Evolutionary conservation across 345 rosid species (phyloP).

Genomic region (Cardamine resedifolia): DNA sequence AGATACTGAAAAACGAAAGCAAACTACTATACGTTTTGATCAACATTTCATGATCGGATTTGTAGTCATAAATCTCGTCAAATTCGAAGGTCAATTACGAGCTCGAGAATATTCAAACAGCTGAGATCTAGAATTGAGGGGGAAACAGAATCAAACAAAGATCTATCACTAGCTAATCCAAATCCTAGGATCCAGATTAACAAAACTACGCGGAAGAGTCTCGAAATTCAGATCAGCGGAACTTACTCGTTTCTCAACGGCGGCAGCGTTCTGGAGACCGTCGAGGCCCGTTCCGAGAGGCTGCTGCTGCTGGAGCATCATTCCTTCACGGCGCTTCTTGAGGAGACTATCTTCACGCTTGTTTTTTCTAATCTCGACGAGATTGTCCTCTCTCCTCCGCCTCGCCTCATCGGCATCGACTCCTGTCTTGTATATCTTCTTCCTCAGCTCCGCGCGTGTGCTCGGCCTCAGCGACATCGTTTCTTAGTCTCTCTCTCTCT

Average conservation of each 20-base stretch:
- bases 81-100: background rate
- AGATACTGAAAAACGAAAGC: background rate
- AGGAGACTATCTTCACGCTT: constrained; percentile 70
- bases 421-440: constrained; percentile 70
- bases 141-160: constrained; percentile 13
- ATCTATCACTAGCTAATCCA: constrained; percentile 27
- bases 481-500: constrained; percentile 13
- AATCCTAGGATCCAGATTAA: constrained; percentile 17
- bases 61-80: background rate
- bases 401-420: constrained; percentile 80
- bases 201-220: background rate
- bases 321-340: constrained; percentile 75
- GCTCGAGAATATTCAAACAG: background rate
- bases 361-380: constrained; percentile 78
- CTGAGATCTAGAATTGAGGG: constrained; percentile 30
- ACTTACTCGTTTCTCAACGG: constrained; percentile 66
- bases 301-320: constrained; percentile 53
- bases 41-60: constrained; percentile 15
- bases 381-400: constrained; percentile 71
- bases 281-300: constrained; percentile 38
- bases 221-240: constrained; percentile 24
- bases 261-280: constrained; percentile 52
- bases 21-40: background rate
- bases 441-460: constrained; percentile 61
- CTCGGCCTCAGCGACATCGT: constrained; percentile 64